Evolutionary conservation across 1,139 yeast species (phyloP).

Genomic region (Saccharomyces hybrid): DNA sequence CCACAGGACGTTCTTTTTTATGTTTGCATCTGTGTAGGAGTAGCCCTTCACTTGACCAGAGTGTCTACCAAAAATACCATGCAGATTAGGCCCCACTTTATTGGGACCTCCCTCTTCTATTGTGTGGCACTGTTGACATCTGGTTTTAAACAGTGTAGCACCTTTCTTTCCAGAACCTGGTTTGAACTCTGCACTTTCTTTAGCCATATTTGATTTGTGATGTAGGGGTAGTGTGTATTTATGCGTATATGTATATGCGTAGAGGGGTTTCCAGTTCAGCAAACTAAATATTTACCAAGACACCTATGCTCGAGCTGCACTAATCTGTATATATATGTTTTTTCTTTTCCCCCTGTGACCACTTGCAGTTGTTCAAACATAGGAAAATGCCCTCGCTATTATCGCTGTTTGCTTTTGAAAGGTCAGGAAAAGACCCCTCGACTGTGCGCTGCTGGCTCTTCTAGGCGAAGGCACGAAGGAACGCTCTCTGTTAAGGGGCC

Average conservation of each 20-base stretch:
- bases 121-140: slow-evolving; percentile 99
- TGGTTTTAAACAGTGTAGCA: slow-evolving; percentile 95
- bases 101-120: slow-evolving; percentile 91
- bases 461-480: not conserved
- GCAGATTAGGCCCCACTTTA: slow-evolving; percentile 98
- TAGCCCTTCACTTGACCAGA: slow-evolving; percentile 90
- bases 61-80: slow-evolving; percentile 86
- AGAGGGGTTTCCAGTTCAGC: not conserved
- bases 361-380: not conserved
- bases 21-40: slow-evolving; percentile 97
- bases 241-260: not conserved
- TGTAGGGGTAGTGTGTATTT: not conserved
- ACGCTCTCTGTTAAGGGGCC: not conserved
- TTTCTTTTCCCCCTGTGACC: not conserved
- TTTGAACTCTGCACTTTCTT: slow-evolving; percentile 12
- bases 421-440: not conserved
- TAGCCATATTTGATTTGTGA: slow-evolving; percentile 9
- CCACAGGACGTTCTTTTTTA: slow-evolving; percentile 91
- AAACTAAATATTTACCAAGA: not conserved
- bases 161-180: slow-evolving; percentile 90
- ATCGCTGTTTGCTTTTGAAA: not conserved
- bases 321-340: not conserved
- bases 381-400: not conserved
- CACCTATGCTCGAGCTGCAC: not conserved
- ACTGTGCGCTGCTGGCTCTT: not conserved